Base-by-base conservation (phyloP, 805 yeast genomes). In the Cyberlindnera veronae region DNA sequence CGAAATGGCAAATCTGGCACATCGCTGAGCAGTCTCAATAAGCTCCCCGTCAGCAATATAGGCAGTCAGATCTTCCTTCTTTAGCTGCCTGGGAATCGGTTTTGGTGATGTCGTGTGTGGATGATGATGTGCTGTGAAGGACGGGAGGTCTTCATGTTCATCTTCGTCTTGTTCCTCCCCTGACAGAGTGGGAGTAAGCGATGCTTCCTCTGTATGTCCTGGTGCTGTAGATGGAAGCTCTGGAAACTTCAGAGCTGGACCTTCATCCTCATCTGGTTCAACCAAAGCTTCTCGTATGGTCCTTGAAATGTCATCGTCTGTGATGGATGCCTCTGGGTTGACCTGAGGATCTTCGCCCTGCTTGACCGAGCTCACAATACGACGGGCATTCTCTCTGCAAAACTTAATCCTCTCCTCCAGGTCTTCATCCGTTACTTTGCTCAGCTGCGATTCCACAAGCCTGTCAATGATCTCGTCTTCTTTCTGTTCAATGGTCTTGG, bases 1-100 rank as follows among this genome's bases (percentile, higher is more conserved):
- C 10, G 86, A 79, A 10, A 80, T 71, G n/a, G 87, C 89, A 54
- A 75, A 82, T 49, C 74, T 76, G 42, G 88, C 82, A 45, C 76
- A 81, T 51, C 81, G 81, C 51, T 77, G 79, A 2, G 82, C 78
- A 5, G 52, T 42, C 3, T 58, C 49, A 3, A 70, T 57, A 2
- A 65, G 42, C 27, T 67, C 64, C 2, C 67, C 64, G 29, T 65
- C 61, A 20, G 51, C 53, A 32, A 69, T 39, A 15, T 66, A 57
- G 5, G 35, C 31, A 20, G 52, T 41, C 16, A 63, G 54, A 22
- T 53, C 45, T 20, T 49, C 45, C 10, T 30, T 41, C 5, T 35
- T 32, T 15, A 41, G 40, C n/a, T 34, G 36, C 17, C 17, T 20
- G n/a, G 8, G 16, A n/a, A n/a, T n/a, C n/a, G 35, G 32, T 19